Evolutionary conservation across 257 asterid species (phyloP).

Genomic region (Rehmannia glutinosa): DNA sequence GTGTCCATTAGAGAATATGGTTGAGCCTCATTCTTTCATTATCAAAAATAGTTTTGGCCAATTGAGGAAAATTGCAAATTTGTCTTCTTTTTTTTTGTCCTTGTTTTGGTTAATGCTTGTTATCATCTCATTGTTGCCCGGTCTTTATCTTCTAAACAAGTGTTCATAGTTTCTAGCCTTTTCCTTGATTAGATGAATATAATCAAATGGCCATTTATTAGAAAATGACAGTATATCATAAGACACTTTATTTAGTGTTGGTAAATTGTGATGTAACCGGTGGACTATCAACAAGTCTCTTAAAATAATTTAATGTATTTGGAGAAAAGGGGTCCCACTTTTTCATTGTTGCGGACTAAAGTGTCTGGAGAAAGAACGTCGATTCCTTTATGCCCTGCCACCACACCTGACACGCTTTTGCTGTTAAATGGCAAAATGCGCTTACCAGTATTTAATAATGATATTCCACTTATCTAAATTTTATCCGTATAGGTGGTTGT

Average conservation of each 20-base stretch:
- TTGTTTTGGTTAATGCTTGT: too few relatives aligned
- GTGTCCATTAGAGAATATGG: neutral
- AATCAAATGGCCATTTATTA: neutral
- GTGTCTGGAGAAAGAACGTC: neutral
- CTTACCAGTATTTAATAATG: neutral
- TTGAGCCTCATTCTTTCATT: neutral
- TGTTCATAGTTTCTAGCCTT: neutral
- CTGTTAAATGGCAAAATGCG: neutral
- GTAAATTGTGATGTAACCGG: neutral
- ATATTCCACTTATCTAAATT: too few relatives aligned
- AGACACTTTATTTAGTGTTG: neutral
- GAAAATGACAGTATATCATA: neutral
- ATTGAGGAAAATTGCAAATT: neutral
- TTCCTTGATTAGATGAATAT: neutral
- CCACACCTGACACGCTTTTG: neutral
- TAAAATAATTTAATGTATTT: neutral
- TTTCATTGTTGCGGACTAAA: conserved; percentile 8
- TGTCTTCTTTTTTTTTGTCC: too few relatives aligned
- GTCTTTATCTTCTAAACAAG: conserved; percentile 1
- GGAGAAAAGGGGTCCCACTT: neutral
- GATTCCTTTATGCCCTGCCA: conserved; percentile 15
- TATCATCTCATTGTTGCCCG: neutral
- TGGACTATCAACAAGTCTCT: neutral
- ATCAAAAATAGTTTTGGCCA: neutral
- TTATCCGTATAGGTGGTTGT: too few relatives aligned